These are phyloP conservation scores for Brassica cretica DNA, from an alignment of 345 rosid genomes.

Conservation along the genomic window DNA sequence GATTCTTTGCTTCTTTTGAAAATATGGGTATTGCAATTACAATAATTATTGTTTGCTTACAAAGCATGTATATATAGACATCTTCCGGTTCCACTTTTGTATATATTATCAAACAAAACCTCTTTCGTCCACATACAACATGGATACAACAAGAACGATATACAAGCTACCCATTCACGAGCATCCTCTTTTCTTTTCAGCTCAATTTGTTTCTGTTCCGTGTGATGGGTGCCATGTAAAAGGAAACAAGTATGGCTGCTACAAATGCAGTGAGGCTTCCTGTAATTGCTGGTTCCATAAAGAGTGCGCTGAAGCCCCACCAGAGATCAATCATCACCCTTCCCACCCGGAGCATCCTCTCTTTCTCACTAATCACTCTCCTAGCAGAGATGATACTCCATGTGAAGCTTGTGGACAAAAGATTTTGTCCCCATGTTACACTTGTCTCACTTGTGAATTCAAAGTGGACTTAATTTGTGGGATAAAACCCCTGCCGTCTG, in stretches of 20 bases:
- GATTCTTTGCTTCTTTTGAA: neutral
- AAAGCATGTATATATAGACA: neutral
- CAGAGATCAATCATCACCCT: slow-evolving; percentile 2
- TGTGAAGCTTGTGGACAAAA: slow-evolving; percentile 12
- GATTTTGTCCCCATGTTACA: neutral
- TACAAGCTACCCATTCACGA: neutral
- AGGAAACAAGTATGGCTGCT: neutral
- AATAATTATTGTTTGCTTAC: neutral
- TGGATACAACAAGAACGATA: neutral
- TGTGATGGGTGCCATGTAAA: neutral
- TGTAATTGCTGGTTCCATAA: neutral
- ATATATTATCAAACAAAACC: neutral
- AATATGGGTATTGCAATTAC: neutral
- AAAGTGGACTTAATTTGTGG: neutral
- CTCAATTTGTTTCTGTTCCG: fast-evolving
- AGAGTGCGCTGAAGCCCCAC: neutral
- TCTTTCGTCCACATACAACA: neutral
- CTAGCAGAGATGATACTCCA: neutral
- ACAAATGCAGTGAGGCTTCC: neutral
- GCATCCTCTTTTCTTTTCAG: neutral
- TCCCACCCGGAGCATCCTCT: slow-evolving; percentile 10
- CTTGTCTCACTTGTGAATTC: neutral
- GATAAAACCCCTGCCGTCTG: neutral
- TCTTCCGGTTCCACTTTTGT: neutral
- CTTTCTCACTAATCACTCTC: neutral